Conservation (phyloP, 805 yeast species). For the Cyberlindnera saturnus region DNA sequence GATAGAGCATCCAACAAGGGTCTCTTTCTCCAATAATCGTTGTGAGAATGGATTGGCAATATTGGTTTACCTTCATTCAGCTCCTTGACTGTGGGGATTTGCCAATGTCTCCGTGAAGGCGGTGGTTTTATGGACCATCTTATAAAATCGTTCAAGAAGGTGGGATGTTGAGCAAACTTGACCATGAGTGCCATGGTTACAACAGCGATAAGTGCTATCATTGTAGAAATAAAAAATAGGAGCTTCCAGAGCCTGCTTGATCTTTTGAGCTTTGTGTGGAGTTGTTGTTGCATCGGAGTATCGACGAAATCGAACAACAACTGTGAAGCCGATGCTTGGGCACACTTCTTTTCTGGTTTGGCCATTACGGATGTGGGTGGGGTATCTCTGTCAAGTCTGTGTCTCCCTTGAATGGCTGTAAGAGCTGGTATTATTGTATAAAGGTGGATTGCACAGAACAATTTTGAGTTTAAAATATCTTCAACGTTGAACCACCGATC, state of each 20-base stretch:
- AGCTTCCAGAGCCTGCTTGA: constrained; percentile 6
- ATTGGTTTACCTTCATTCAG: constrained; percentile 8
- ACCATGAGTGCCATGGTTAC: constrained; percentile 1
- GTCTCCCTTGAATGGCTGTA: too few relatives aligned
- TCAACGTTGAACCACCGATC: too few relatives aligned
- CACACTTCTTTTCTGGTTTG: too few relatives aligned
- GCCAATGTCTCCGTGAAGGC: too few relatives aligned
- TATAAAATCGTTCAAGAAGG: constrained; percentile 5
- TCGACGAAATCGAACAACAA: too few relatives aligned
- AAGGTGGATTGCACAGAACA: too few relatives aligned
- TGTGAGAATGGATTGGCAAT: constrained; percentile 56
- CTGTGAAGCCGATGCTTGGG: too few relatives aligned
- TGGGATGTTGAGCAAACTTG: constrained; percentile 6
- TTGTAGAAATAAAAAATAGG: neutral
- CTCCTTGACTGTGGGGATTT: neutral
- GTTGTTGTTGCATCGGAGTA: too few relatives aligned
- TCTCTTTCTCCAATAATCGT: constrained; percentile 57
- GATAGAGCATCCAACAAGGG: constrained; percentile 54
- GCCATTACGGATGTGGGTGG: too few relatives aligned
- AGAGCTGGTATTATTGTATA: too few relatives aligned
- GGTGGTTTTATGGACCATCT: neutral
- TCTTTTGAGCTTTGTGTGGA: neutral
- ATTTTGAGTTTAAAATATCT: too few relatives aligned
- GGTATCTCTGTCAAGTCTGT: too few relatives aligned
- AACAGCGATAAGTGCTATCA: constrained; percentile 1